Conservation (phyloP, 352 stramenopile species). For the Phytophthora palmivora region DNA sequence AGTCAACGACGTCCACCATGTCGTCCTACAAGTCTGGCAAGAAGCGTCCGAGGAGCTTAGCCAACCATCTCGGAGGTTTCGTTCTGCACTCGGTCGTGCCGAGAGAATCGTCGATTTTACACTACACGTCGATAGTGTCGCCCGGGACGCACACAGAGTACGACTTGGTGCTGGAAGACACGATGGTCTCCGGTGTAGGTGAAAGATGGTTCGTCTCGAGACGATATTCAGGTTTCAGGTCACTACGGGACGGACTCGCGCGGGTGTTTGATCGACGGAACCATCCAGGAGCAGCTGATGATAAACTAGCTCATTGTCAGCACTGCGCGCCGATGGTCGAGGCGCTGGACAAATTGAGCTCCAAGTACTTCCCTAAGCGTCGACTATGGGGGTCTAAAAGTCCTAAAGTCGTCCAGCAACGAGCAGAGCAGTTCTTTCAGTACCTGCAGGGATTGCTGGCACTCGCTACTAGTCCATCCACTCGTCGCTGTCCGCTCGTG, state of each 20-base stretch:
- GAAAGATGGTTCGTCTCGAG: conserved; percentile 69
- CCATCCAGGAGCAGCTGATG: conserved; percentile 19
- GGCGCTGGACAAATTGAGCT: conserved; percentile 50
- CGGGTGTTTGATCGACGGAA: conserved; percentile 48
- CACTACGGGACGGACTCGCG: conserved; percentile 62
- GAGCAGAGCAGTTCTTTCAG: conserved; percentile 58
- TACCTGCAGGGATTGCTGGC: conserved; percentile 67
- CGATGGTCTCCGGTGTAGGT: conserved; percentile 18
- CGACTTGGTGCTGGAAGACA: conserved; percentile 56
- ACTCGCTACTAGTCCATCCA: conserved; percentile 58
- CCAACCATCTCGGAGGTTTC: conserved; percentile 63
- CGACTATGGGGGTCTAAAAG: conserved; percentile 66
- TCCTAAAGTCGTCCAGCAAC: conserved; percentile 44
- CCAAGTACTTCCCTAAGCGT: conserved; percentile 60
- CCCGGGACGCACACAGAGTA: conserved; percentile 71
- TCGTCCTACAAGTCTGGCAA: conserved; percentile 19
- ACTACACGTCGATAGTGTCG: conserved; percentile 54
- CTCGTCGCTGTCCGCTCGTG: conserved; percentile 65
- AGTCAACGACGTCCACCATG: conserved; percentile 16
- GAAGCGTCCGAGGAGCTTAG: conserved; percentile 28
- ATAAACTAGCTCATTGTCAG: conserved; percentile 55
- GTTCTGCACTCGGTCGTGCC: conserved; percentile 70
- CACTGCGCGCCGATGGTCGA: conserved; percentile 62
- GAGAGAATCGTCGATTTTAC: conserved; percentile 54
- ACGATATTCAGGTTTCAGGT: conserved; percentile 72